Evolutionary conservation across 208 protist genomes (phyloP).

Genomic region (Leishmania tarentolae): DNA sequence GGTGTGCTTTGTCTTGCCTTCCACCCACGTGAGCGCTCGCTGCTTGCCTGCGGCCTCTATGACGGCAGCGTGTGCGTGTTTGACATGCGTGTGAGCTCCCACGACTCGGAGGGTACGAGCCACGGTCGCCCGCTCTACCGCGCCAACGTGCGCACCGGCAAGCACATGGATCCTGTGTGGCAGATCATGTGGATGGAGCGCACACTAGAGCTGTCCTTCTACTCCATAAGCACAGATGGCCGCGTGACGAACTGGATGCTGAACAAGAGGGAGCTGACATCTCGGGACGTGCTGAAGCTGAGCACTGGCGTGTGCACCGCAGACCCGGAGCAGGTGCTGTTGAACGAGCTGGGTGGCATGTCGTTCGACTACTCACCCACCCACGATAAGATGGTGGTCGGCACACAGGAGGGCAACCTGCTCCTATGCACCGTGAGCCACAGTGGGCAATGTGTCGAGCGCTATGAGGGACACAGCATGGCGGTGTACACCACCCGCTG

Average conservation of each 20-base stretch:
- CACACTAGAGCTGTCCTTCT: constrained; percentile 88
- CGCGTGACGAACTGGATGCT: constrained; percentile 95
- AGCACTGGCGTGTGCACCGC: constrained; percentile 67
- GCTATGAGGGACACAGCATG: constrained; percentile 94
- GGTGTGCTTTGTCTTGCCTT: constrained; percentile 97
- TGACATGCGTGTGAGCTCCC: constrained; percentile 79
- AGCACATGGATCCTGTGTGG: constrained; percentile 98
- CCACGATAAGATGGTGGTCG: constrained; percentile 93
- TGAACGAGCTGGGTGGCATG: constrained; percentile 93
- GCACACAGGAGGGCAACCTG: constrained; percentile 96
- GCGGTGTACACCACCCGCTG: constrained; percentile 95
- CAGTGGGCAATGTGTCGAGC: constrained; percentile 94
- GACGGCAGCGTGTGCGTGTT: constrained; percentile 96
- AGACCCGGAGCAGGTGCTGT: constrained; percentile 84
- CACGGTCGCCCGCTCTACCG: constrained; percentile 86
- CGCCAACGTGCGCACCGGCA: constrained; percentile 93
- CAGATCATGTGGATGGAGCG: constrained; percentile 84
- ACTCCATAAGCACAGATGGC: constrained; percentile 96
- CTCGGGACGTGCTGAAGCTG: constrained; percentile 92
- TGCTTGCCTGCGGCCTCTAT: constrained; percentile 96
- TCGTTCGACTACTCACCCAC: constrained; percentile 96
- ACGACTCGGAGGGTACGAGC: constrained; percentile 43
- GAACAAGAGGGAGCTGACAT: constrained; percentile 95
- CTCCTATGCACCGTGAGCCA: constrained; percentile 96
- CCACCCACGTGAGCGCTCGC: constrained; percentile 87